Conservation (phyloP, 768 basidiomycete species). For the Leucocoprinus birnbaumii region DNA sequence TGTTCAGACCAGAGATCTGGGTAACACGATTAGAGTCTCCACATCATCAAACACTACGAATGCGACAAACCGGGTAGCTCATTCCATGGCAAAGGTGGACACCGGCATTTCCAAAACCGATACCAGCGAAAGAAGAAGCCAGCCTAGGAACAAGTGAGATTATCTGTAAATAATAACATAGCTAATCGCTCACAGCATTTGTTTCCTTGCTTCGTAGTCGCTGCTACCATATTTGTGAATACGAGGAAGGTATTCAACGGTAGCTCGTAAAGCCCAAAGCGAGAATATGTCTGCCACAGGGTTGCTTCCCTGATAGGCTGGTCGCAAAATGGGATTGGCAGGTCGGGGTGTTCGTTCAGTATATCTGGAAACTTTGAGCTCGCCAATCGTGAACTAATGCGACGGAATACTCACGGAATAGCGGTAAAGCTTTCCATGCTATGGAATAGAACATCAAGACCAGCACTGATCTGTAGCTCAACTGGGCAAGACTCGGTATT, state of each 20-base stretch:
- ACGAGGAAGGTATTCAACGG: conserved; percentile 85
- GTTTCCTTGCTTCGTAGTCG: conserved; percentile 79
- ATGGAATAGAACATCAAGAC: conserved; percentile 94
- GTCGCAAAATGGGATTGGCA: conserved; percentile 83
- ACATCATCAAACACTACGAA: neutral
- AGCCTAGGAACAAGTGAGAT: conserved; percentile 43
- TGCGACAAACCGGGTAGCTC: conserved; percentile 69
- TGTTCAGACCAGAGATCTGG: conserved; percentile 91
- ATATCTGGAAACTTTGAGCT: conserved; percentile 48
- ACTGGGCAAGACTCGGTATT: conserved; percentile 92
- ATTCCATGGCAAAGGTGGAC: conserved; percentile 90
- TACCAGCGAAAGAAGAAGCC: conserved; percentile 92
- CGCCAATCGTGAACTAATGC: neutral
- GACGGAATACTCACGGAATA: conserved; percentile 64
- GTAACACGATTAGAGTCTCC: neutral
- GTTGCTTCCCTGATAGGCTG: conserved; percentile 92
- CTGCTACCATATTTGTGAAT: conserved; percentile 69
- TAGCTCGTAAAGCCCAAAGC: conserved; percentile 87
- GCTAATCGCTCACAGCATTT: conserved; percentile 74
- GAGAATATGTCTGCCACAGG: conserved; percentile 96
- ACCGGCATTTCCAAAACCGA: conserved; percentile 93
- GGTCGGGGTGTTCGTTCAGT: conserved; percentile 89
- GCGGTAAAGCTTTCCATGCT: conserved; percentile 94
- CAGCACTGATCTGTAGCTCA: conserved; percentile 92
- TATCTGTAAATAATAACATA: neutral